Evolutionary conservation across 2,329 filamentous ascomycete species (phyloP).

Genomic region (Volutella citrinella): DNA sequence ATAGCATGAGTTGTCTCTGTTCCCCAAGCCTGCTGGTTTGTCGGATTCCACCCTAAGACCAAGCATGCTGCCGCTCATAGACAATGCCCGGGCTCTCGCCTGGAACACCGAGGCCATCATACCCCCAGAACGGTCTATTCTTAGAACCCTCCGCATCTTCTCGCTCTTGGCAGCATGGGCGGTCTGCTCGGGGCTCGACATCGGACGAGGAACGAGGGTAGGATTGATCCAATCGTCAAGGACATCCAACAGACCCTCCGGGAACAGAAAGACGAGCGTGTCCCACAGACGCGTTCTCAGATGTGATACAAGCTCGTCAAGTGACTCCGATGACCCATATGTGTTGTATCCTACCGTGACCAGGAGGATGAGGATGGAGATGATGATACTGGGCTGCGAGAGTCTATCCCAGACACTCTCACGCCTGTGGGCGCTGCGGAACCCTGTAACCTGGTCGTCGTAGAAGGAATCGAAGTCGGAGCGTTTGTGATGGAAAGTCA

Average conservation of each 20-base stretch:
- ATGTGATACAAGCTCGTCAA: constrained; percentile 25
- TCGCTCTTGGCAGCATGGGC: constrained; percentile 61
- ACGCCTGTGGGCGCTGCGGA: constrained; percentile 27
- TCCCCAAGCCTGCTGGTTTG: constrained; percentile 70
- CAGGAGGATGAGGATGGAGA: constrained; percentile 32
- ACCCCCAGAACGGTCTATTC: constrained; percentile 51
- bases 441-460: constrained; percentile 32
- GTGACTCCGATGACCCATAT: constrained; percentile 30
- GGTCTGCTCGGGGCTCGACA: constrained; percentile 35
- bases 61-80: constrained; percentile 45
- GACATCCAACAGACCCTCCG: constrained; percentile 54
- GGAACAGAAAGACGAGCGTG: constrained; percentile 53
- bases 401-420: constrained; percentile 29
- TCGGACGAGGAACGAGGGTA: constrained; percentile 38
- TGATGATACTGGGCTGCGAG: constrained; percentile 32
- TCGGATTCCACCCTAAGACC: constrained; percentile 38
- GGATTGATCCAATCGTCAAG: constrained; percentile 54
- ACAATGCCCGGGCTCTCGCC: constrained; percentile 55
- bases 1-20: constrained; percentile 94
- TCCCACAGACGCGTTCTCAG: constrained; percentile 56
- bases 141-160: constrained; percentile 60
- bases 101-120: constrained; percentile 57
- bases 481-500: constrained; percentile 29
- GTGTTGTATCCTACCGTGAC: constrained; percentile 33
- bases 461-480: constrained; percentile 32